A percentile compares a stretch with the other conserved stretches of the same genome.
phyloP scores from a whole-genome alignment of 176 grass and related monocot species.

The Urochloa ruziziensis region DNA sequence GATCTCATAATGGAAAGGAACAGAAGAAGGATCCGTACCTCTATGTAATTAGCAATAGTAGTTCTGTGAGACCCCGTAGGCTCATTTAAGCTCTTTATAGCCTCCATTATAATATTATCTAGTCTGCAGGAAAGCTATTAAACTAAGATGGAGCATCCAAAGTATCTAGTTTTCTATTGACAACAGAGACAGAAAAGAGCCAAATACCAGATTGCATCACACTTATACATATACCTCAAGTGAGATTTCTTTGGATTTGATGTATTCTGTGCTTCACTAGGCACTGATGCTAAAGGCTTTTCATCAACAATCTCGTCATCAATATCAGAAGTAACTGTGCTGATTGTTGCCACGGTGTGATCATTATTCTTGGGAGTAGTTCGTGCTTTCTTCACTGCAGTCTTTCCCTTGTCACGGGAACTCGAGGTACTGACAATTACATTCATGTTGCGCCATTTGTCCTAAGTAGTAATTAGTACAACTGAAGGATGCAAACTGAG shows the following conservation, averaged over 20 bases:
- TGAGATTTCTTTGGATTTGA: slow-evolving; percentile 33
- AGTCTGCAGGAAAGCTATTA: slow-evolving; percentile 45
- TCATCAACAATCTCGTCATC: slow-evolving; percentile 46
- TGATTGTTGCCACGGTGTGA: slow-evolving; percentile 22
- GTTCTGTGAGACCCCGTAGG: slow-evolving; percentile 59
- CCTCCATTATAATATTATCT: slow-evolving; percentile 68
- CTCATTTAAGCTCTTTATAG: slow-evolving; percentile 58
- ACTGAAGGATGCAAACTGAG: background rate
- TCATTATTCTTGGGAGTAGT: slow-evolving; percentile 34
- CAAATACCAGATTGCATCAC: background rate
- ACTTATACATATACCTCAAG: slow-evolving; percentile 38
- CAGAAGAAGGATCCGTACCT: slow-evolving; percentile 34
- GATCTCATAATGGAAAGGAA: slow-evolving; percentile 13
- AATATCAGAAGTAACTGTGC: slow-evolving; percentile 39
- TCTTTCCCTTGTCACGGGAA: slow-evolving; percentile 53
- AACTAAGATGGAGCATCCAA: slow-evolving; percentile 6
- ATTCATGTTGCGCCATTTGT: slow-evolving; percentile 89
- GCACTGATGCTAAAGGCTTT: slow-evolving; percentile 43
- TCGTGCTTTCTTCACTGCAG: slow-evolving; percentile 41
- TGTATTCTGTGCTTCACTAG: slow-evolving; percentile 39
- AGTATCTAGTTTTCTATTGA: slow-evolving; percentile 11
- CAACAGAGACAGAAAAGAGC: background rate
- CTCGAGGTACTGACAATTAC: slow-evolving; percentile 40
- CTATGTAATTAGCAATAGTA: slow-evolving; percentile 67
- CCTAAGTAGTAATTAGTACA: slow-evolving; percentile 48